Conservation (phyloP, 495 filamentous ascomycete species). For the Venustampulla echinocandica region DNA sequence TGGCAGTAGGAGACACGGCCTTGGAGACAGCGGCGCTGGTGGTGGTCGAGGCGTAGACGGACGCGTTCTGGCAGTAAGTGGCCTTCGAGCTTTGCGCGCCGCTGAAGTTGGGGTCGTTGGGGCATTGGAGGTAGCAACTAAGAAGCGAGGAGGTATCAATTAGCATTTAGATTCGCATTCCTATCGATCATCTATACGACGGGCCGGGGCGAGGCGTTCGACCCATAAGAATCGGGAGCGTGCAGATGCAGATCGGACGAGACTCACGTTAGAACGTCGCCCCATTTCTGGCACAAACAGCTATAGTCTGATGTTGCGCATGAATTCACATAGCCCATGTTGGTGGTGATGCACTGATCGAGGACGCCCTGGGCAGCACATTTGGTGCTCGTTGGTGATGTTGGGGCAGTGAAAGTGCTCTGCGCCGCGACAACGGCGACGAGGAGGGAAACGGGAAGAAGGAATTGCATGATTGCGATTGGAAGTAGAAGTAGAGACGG, state of each 20-base stretch:
- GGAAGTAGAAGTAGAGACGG: too few species aligned
- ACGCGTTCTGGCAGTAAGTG: constrained; percentile 15
- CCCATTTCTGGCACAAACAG: constrained; percentile 19
- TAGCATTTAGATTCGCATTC: too few species aligned
- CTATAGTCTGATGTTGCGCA: constrained; percentile 13
- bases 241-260: not conserved
- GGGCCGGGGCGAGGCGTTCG: too few species aligned
- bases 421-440: constrained; percentile 12
- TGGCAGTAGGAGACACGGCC: constrained; percentile 6
- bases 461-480: constrained; percentile 13
- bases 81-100: not conserved
- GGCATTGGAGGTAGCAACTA: constrained; percentile 22
- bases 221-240: too few species aligned
- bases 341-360: constrained; percentile 14
- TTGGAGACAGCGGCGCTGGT: constrained; percentile 8
- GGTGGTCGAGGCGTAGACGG: constrained; percentile 9
- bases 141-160: not conserved
- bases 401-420: not conserved
- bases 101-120: constrained; percentile 12
- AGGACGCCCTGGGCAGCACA: constrained; percentile 19
- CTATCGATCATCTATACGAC: too few species aligned
- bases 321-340: constrained; percentile 7
- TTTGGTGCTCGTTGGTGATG: not conserved
- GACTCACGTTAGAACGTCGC: constrained; percentile 16
- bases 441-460: constrained; percentile 13